Evolutionary conservation across 345 rosid genomes (phyloP), one percentile per base, ranked within the genome.

Genomic region (Psidium guajava): DNA sequence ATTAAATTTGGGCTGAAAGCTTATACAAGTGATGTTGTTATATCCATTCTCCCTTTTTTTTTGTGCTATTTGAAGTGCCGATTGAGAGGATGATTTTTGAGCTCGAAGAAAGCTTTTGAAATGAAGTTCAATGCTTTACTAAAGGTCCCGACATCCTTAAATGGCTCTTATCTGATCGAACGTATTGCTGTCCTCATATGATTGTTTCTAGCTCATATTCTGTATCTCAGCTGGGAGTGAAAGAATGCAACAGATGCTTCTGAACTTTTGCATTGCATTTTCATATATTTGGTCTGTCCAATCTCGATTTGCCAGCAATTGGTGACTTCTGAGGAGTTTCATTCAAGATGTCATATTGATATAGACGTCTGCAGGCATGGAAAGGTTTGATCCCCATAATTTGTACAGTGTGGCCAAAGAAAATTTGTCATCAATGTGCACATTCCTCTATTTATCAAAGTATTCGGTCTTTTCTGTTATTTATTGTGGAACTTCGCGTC

Each of bases 71-170:
- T 84, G 75, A 86, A 84, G 36, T 86, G 86, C 86, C 84, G 88
- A 88, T 86, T 85, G 89, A 88, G 59, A 81, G 88, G 82, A 84
- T 55, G 83, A 84, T 88, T 61, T 84, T 88, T 84, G 89, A 88
- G 84, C 86, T 88, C 22, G 82, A 86, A 55, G 61, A 16, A 13
- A 55, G 82, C 51, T 42, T 42, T 44, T 83, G 77, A 85, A 54
- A 83, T 42, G 58, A 58, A 56, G 56, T 42, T 27, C 81, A 5
- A 54, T 52, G 53, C 77, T 55, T 28, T 52, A 64, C 42, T 27
- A 54, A 74, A 13, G 81, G 51, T 83, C 58, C 80, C 74, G 86
- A 74, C 49, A 75, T 22, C 28, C 80, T 81, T 40, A 53, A 81
- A 50, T 44, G 85, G 56, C 81, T 44, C 14, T 27, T 36, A 47